Base-by-base conservation (phyloP, 306 rosid species). In the Dicorynia guianensis region DNA sequence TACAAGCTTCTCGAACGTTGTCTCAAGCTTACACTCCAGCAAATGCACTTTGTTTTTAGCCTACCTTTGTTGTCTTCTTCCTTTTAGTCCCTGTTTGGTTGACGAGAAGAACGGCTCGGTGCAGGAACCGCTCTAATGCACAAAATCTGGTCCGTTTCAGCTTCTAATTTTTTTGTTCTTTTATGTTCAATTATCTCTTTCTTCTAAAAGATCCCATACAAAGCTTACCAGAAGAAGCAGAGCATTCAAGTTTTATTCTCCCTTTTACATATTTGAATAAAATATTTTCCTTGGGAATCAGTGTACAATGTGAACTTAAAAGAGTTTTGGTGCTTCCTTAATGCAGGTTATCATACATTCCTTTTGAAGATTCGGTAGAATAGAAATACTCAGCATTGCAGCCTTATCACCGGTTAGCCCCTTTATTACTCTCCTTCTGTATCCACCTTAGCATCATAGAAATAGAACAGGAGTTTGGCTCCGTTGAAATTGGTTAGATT, bases 81-180 rank as follows among this genome's bases (percentile, higher is more conserved):
- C 18, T 59, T 68, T 53, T 63, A 6, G 5, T 30, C 42, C 65
- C 76, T 76, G 78, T 58, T 86, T 78, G 81, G 79, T 82, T 77
- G 54, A 63, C 73, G 43, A 63, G 79, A 81, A 72, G 2, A 75
- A 42, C 78, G 74, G 67, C 39, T 69, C 56, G 53, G 15, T 18
- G 25, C n/a, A 63, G 43, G 63, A 34, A 42, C 71, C 74, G 15
- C 42, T 48, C 17, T 8, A 35, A 56, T 71, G 58, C 70, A 63
- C 47, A 55, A 47, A 72, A 11, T 56, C 55, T 25, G 35, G 25
- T 38, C 9, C 44, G 17, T 34, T 50, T 6, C 33, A 34, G 9
- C 30, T 11, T 47, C 1, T 30, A 14, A 8, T 3, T 1, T 14
- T 3, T 20, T 35, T 38, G 17, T 52, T 5, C 14, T 3, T 15